Conservation (phyloP, 768 basidiomycete genomes). For the Favolaschia claudopus region DNA sequence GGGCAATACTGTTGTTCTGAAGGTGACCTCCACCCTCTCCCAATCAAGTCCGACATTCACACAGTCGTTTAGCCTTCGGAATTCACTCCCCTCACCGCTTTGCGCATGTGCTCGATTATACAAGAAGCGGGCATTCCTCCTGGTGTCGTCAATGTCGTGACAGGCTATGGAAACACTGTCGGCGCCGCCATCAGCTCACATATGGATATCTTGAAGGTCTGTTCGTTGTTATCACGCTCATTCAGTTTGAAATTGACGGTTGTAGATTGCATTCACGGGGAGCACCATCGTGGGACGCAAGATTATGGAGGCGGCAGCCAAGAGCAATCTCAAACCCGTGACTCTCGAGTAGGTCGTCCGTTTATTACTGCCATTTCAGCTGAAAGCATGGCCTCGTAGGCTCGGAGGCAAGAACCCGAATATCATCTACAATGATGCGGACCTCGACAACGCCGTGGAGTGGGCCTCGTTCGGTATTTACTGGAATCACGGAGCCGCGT, state of each 20-base stretch:
- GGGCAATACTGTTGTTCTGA: constrained; percentile 81
- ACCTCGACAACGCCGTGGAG: constrained; percentile 63
- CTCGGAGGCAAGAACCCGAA: constrained; percentile 75
- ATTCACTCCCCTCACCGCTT: constrained; percentile 75
- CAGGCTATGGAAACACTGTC: constrained; percentile 73
- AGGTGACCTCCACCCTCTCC: constrained; percentile 34
- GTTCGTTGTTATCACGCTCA: too few relatives aligned
- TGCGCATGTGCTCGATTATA: constrained; percentile 63
- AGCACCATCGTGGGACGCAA: constrained; percentile 68
- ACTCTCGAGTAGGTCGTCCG: constrained; percentile 64
- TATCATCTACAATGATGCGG: constrained; percentile 69
- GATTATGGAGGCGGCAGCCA: constrained; percentile 69
- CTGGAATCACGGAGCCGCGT: constrained; percentile 24
- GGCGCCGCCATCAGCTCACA: constrained; percentile 78
- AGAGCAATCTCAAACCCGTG: constrained; percentile 72
- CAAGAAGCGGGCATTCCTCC: constrained; percentile 80
- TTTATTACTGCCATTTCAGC: too few relatives aligned
- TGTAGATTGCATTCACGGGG: constrained; percentile 75
- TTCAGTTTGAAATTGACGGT: too few relatives aligned
- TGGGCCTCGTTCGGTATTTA: constrained; percentile 69
- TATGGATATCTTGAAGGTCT: constrained; percentile 71
- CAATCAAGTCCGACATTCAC: background rate
- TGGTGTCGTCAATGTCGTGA: constrained; percentile 81
- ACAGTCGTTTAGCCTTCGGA: constrained; percentile 65
- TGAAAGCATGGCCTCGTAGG: too few relatives aligned